Base-by-base conservation (phyloP, 2,329 filamentous ascomycete genomes). In the Cladosporium sp. region DNA sequence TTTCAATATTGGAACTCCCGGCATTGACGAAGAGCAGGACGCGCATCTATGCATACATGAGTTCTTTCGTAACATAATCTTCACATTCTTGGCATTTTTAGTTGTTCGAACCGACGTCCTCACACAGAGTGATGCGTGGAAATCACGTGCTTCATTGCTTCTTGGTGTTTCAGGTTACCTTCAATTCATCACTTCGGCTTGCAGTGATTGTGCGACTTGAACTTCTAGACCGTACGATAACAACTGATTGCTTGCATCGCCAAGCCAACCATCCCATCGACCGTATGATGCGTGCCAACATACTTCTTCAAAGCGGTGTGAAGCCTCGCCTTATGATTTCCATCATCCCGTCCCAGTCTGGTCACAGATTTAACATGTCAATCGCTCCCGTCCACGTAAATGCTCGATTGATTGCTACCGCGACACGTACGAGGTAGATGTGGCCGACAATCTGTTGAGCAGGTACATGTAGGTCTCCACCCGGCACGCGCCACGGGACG, bases 401-500 rank as follows among this genome's bases (percentile, higher is more conserved):
- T 25, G n/a, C 54, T 39, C 14, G 54, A 11, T 57, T 57, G 54
- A 34, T 57, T 39, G 54, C 30, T 39, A 39, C 32, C 53, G 32
- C 53, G 13, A 23, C 14, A 57, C 51, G 32, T 26, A n/a, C n/a
- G n/a, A n/a, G n/a, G n/a, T n/a, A 32, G 21, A 57, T 39, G 54
- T 39, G 21, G 54, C 32, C 54, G n/a, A 26, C 32, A 23, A 32
- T 57, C 54, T 25, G 54, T 57, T 57, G 54, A 57, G n/a, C 54
- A 57, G 26, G 51, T 30, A 28, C 51, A 32, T 57, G 54, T 39
- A 16, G n/a, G n/a, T 57, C 16, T 57, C 54, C 54, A 32, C 30
- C 30, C 18, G 32, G 28, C 54, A 57, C 54, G 54, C 54, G 54
- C 54, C 54, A 54, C 51, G 51, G 51, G 30, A 54, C 18, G 54